Conservation (phyloP, 2,329 filamentous ascomycete species). For the Pestalotiopsis sp. region DNA sequence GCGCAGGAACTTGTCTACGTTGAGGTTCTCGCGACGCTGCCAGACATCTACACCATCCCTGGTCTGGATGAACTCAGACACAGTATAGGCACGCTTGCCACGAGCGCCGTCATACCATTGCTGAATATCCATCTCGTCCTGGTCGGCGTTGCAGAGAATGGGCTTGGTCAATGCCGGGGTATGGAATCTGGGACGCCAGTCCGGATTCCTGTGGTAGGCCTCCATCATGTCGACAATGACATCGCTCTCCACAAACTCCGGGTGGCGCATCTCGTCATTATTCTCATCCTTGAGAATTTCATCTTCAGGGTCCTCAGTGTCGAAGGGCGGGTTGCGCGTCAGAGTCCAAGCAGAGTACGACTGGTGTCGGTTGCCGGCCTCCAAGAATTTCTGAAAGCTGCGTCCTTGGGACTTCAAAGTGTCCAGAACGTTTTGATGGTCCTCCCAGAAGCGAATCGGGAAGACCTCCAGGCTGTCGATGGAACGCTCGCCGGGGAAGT, state of each 20-base stretch:
- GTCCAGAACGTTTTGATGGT: conserved; percentile 36
- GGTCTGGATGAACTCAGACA: conserved; percentile 38
- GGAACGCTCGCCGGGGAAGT: conserved; percentile 39
- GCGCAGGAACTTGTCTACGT: conserved; percentile 35
- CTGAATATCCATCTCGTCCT: conserved; percentile 39
- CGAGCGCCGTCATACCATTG: conserved; percentile 37
- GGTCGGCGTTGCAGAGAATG: conserved; percentile 30
- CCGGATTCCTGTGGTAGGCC: conserved; percentile 40
- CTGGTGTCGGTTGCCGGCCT: conserved; percentile 36
- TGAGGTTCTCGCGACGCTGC: conserved; percentile 39
- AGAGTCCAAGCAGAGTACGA: conserved; percentile 45
- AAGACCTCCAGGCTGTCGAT: conserved; percentile 40
- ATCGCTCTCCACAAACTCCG: conserved; percentile 42
- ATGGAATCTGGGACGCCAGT: conserved; percentile 37
- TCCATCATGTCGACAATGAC: conserved; percentile 46
- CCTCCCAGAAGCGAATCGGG: conserved; percentile 40
- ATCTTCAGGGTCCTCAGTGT: conserved; percentile 27
- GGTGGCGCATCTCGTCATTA: conserved; percentile 34
- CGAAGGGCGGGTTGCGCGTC: conserved; percentile 37
- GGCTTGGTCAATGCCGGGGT: conserved; percentile 33
- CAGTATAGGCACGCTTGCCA: conserved; percentile 33
- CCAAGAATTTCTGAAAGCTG: conserved; percentile 34
- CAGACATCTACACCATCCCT: conserved; percentile 37
- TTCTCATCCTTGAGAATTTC: conserved; percentile 33
- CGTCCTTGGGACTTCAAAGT: conserved; percentile 35